Conservation (phyloP, 768 basidiomycete genomes). For the Pilatotrama ljubarskyi region DNA sequence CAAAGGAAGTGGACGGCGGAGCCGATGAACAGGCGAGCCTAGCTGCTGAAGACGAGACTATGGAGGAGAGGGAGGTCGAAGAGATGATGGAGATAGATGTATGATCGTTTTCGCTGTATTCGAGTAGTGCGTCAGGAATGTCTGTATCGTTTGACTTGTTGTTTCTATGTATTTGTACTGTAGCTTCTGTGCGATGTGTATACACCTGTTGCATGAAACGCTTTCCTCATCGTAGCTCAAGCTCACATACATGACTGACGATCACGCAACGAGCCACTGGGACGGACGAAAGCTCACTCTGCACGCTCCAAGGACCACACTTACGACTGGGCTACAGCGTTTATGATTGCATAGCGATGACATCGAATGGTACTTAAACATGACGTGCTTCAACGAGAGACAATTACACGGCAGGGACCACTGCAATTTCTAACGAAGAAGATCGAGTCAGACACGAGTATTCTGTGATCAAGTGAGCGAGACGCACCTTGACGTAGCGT, state of each 20-base stretch:
- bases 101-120: not conserved
- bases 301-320: not conserved
- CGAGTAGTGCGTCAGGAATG: not conserved
- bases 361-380: conserved; percentile 12
- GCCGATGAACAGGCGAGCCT: not conserved
- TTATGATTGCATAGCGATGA: conserved; percentile 13
- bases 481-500: conserved; percentile 13
- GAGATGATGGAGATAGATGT: conserved; percentile 14
- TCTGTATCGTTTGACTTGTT: not conserved
- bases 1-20: not conserved
- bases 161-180: not conserved
- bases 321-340: conserved; percentile 5
- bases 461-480: not conserved
- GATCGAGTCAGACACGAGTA: not conserved
- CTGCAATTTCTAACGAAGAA: not conserved
- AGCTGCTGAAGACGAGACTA: not conserved
- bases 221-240: no score
- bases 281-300: no score
- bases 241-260: no score
- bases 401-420: conserved; percentile 16
- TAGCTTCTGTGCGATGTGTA: no score
- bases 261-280: no score
- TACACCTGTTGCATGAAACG: not conserved
- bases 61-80: conserved; percentile 13
- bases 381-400: conserved; percentile 1